Evolutionary conservation across 768 basidiomycete genomes (phyloP).

Genomic region (Crepidotus variabilis): DNA sequence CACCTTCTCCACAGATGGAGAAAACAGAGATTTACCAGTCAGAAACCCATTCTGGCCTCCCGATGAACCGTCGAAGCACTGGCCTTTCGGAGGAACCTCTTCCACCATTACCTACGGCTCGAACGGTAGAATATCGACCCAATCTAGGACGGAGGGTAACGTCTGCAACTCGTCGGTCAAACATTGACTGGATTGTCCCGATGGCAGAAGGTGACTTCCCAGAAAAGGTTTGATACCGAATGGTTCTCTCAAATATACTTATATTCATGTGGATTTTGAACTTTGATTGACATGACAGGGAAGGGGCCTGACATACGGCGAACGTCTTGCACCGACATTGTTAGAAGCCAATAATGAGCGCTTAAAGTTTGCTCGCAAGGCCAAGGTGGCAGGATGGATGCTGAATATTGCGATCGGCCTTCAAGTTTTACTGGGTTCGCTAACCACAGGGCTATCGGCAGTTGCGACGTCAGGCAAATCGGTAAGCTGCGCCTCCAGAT

Average conservation of each 20-base stretch:
- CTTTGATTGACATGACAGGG: conserved; percentile 11
- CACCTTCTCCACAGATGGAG: background rate
- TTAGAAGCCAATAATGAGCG: conserved; percentile 23
- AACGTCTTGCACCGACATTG: conserved; percentile 39
- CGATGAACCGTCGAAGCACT: background rate
- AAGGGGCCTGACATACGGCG: conserved; percentile 31
- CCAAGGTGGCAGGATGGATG: conserved; percentile 32
- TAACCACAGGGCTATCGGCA: conserved; percentile 65
- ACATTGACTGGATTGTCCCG: conserved; percentile 38
- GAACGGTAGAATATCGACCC: conserved; percentile 1
- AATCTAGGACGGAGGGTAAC: conserved; percentile 10
- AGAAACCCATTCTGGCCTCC: background rate
- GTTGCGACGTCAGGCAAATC: conserved; percentile 32
- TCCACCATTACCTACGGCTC: conserved; percentile 8
- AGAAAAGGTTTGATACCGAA: conserved; percentile 6
- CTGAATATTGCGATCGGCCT: conserved; percentile 50
- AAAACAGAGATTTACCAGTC: background rate
- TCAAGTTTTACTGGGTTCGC: conserved; percentile 63
- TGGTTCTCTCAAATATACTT: background rate
- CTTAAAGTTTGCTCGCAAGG: conserved; percentile 43
- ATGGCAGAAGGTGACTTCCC: conserved; percentile 17
- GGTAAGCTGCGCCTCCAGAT: conserved; percentile 22
- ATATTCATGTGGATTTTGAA: background rate
- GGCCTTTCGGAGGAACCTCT: conserved; percentile 3
- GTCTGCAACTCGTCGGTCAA: conserved; percentile 20